Evolutionary conservation across 2,329 filamentous ascomycete species (phyloP), one percentile per base, ranked within the genome.

Genomic region (Macroventuria anomochaeta): DNA sequence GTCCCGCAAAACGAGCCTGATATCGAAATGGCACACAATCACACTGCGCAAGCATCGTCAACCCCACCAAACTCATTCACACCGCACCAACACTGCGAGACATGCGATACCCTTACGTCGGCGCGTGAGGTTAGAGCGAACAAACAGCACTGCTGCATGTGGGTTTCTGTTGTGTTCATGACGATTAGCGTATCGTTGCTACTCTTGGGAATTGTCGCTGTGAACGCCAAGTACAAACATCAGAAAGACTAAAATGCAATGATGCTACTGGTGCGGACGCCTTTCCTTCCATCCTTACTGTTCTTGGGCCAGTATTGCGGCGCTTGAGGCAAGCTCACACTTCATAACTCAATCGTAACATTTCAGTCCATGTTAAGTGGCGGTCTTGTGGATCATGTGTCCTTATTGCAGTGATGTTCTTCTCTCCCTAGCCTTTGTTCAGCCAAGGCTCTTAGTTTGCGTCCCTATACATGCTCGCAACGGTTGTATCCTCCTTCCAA

Each of bases 381-480:
- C 11, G 3, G 12, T 29, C 5, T 29, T 29, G 7, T 29, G 7
- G 28, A 29, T 29, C 12, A 29, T 29, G 11, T 12, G 8, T 29
- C 12, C 6, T 29, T 29, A 13, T 25, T 17, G 15, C 21, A 12
- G 13, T 33, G 6, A 15, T 33, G 3, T 28, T 25, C 2, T 12
- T 32, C 6, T 32, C 25, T 31, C 6, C 3, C 5, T 3, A 7
- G 15, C 32, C 23, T 18, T 28, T n/a, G n/a, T n/a, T n/a, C n/a
- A n/a, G n/a, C n/a, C 28, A 23, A 21, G 17, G 11, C 28, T 18
- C 26, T 42, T 36, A 59, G 38, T 52, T 51, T 17, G 57, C 54
- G 31, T 57, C 60, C 15, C 48, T 47, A 43, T 65, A 63, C 62
- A 63, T 62, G 17, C 29, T 53, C 17, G 54, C 49, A 11, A 63